Evolutionary conservation across 768 basidiomycete genomes (phyloP), one percentile per base, ranked within the genome.

Genomic region (Tricholoma terreum): DNA sequence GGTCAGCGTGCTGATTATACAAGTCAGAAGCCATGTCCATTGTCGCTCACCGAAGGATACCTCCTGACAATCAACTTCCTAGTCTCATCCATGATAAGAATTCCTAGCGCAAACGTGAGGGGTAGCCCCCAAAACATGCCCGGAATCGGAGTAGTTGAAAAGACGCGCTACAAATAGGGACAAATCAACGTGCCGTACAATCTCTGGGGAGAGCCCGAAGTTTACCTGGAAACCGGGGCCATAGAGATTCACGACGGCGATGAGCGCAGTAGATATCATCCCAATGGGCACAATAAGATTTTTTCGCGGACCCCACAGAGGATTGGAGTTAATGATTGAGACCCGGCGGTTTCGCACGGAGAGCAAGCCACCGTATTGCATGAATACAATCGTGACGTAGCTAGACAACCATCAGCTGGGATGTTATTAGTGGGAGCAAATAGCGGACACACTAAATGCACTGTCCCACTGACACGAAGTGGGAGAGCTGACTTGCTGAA

Each of bases 351-450:
- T n/a, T n/a, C n/a, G n/a, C n/a, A n/a, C n/a, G n/a, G 83, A 72
- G 19, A 86, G 73, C 7, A 86, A 72, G 60, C 83, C 84, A 36
- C 81, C 81, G 77, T 78, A 84, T 69, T 86, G 85, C 80, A 84
- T 84, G 53, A 83, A 71, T 35, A 83, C 75, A 5, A 84, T 69
- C 15, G 78, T 77, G 65, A 79, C 77, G 66, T 77, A 79, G 58
- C 78, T 65, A 65, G 8, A 9, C 12, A 38, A 30, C 10, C 7
- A 9, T 27, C 46, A 30, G 24, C 46, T 14, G 30, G n/a, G 15
- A 48, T 48, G 11, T n/a, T 48, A 10, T 30, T 6, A n/a, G 12
- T n/a, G 24, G 6, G n/a, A 6, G 14, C 5, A 14, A 21, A 45
- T 22, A 14, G 14, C 31, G 24, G 27, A 48, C 46, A n/a, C 30